Evolutionary conservation across 192 early-diverging fungal species (phyloP).

Genomic region (Podila minutissima): DNA sequence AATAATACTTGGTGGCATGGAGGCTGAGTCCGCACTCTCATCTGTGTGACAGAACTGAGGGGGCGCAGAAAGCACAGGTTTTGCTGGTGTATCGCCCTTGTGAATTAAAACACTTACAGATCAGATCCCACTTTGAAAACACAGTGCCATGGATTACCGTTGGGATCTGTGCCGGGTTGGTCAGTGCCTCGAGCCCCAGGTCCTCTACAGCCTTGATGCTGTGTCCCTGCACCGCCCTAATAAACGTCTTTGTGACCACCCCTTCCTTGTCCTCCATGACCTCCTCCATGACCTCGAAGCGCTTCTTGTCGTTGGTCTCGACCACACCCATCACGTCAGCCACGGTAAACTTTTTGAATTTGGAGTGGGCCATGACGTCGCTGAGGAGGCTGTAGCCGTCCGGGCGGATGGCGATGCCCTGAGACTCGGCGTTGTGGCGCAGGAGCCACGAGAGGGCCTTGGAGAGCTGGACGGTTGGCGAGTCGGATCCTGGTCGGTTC

Average conservation of each 20-base stretch:
- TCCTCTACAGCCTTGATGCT: conserved; percentile 52
- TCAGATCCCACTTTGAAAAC: conserved; percentile 58
- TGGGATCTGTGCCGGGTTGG: conserved; percentile 54
- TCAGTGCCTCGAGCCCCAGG: conserved; percentile 3
- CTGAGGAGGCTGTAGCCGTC: conserved; percentile 81
- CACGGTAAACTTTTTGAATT: conserved; percentile 67
- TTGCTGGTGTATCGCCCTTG: background rate
- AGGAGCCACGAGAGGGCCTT: conserved; percentile 86
- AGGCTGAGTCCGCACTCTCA: background rate
- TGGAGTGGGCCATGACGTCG: conserved; percentile 69
- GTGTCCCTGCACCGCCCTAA: conserved; percentile 93
- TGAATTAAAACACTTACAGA: conserved; percentile 51
- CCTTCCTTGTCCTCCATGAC: background rate
- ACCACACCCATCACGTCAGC: conserved; percentile 76
- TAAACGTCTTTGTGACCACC: conserved; percentile 42
- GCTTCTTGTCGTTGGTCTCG: conserved; percentile 83
- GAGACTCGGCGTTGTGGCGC: conserved; percentile 84
- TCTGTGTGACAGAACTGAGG: background rate
- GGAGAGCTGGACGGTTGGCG: conserved; percentile 62
- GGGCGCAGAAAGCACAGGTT: background rate
- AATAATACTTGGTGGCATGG: background rate
- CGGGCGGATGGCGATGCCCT: conserved; percentile 73
- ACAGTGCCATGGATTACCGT: conserved; percentile 79
- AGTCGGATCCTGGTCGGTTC: conserved; percentile 8
- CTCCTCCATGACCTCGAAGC: conserved; percentile 69